Evolutionary conservation across 805 yeast species (phyloP).

Genomic region (Millerago galiae): DNA sequence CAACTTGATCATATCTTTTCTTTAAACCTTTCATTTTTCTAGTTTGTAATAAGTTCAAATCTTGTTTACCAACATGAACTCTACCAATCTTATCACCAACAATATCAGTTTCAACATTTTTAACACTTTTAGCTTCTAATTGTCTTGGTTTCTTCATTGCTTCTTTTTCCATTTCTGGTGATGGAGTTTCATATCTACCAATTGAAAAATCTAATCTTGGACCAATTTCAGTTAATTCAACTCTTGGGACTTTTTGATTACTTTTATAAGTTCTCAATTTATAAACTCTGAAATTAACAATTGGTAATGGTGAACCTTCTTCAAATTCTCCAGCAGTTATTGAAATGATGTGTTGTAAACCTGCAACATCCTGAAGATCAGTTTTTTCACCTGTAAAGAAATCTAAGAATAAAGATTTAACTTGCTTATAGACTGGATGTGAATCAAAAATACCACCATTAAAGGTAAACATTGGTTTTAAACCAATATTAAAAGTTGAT

Average conservation of each 20-base stretch:
- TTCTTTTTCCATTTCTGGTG: slow-evolving; percentile 86
- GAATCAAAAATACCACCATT: slow-evolving; percentile 89
- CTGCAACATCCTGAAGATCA: slow-evolving; percentile 86
- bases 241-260: slow-evolving; percentile 87
- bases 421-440: slow-evolving; percentile 77
- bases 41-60: slow-evolving; percentile 82
- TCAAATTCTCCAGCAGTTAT: slow-evolving; percentile 72
- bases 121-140: slow-evolving; percentile 72
- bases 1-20: slow-evolving; percentile 70
- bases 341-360: slow-evolving; percentile 85
- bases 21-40: slow-evolving; percentile 98
- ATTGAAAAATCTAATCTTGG: slow-evolving; percentile 91
- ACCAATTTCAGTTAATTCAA: slow-evolving; percentile 91
- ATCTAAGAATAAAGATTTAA: slow-evolving; percentile 85
- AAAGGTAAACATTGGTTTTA: slow-evolving; percentile 91
- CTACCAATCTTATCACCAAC: slow-evolving; percentile 98
- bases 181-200: slow-evolving; percentile 78
- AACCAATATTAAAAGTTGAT: slow-evolving; percentile 75
- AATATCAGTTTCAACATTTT: slow-evolving; percentile 80
- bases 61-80: slow-evolving; percentile 94
- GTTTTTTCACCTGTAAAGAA: slow-evolving; percentile 83
- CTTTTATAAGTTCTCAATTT: slow-evolving; percentile 73
- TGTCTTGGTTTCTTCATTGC: slow-evolving; percentile 78
- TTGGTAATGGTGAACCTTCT: slow-evolving; percentile 63
- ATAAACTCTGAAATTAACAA: slow-evolving; percentile 86